Conservation (phyloP, 2,329 filamentous ascomycete species). For the Cladosporium velox region DNA sequence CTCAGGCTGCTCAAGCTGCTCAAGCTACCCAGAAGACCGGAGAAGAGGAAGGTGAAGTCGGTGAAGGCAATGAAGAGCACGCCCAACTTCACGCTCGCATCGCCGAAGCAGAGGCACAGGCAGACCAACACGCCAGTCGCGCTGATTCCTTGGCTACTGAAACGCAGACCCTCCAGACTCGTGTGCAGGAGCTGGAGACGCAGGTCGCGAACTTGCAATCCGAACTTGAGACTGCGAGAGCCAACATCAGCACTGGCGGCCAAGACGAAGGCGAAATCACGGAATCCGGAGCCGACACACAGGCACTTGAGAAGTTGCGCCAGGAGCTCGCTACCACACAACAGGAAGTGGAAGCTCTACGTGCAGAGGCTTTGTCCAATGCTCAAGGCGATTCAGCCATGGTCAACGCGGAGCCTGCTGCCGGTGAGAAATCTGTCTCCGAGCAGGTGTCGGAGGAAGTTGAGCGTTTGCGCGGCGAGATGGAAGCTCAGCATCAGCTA, state of each 20-base stretch:
- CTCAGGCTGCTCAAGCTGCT: background rate
- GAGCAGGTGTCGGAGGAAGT: conserved; percentile 53
- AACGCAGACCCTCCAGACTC: conserved; percentile 58
- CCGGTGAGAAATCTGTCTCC: conserved; percentile 42
- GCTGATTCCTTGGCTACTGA: conserved; percentile 41
- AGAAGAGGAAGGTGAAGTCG: conserved; percentile 41
- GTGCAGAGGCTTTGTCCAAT: conserved; percentile 37
- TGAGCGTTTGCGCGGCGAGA: conserved; percentile 38
- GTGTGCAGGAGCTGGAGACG: conserved; percentile 64
- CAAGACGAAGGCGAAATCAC: conserved; percentile 23
- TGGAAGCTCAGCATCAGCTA: conserved; percentile 41
- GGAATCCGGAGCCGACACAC: conserved; percentile 25
- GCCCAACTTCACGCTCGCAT: conserved; percentile 41
- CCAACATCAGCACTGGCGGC: conserved; percentile 14
- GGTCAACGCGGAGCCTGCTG: conserved; percentile 27
- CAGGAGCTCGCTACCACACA: conserved; percentile 47
- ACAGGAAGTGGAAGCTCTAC: conserved; percentile 49
- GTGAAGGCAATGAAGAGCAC: conserved; percentile 36
- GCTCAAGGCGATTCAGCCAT: conserved; percentile 11
- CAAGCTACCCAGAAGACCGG: conserved; percentile 1
- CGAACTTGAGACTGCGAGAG: conserved; percentile 41
- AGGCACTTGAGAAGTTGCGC: conserved; percentile 40
- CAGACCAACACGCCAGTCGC: conserved; percentile 41
- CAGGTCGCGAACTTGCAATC: conserved; percentile 50
- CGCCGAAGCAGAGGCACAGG: conserved; percentile 44